Evolutionary conservation across 2,329 filamentous ascomycete genomes (phyloP).

Genomic region (Scytalidium lignicola): DNA sequence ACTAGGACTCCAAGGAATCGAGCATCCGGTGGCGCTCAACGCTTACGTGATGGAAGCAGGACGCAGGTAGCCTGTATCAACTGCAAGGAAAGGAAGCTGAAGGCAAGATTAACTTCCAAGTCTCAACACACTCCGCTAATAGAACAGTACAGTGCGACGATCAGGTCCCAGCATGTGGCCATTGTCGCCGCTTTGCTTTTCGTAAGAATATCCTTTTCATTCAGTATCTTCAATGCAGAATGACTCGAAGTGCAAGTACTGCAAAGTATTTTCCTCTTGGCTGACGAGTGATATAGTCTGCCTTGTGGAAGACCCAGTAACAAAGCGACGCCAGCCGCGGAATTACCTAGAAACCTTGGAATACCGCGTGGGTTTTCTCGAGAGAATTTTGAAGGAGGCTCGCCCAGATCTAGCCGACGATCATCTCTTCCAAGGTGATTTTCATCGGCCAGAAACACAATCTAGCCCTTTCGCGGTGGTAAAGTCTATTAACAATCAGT

Average conservation of each 20-base stretch:
- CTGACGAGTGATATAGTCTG: conserved; percentile 1
- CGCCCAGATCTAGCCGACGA: too few relatives aligned
- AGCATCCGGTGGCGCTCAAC: too few relatives aligned
- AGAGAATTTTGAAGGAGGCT: too few relatives aligned
- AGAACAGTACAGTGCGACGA: conserved; percentile 4
- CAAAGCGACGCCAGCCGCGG: conserved; percentile 3
- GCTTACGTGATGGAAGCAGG: neutral
- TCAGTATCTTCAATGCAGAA: too few relatives aligned
- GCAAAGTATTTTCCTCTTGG: neutral
- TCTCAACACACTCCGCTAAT: too few relatives aligned
- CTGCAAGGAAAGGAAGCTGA: conserved; percentile 5
- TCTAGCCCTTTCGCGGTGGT: too few relatives aligned
- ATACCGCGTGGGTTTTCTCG: conserved; percentile 1
- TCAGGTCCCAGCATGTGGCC: conserved; percentile 4
- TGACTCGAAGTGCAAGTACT: too few relatives aligned
- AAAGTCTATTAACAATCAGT: too few relatives aligned
- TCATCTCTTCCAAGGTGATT: neutral
- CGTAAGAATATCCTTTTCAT: too few relatives aligned
- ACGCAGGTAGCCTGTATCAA: conserved; percentile 1
- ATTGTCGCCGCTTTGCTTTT: conserved; percentile 2
- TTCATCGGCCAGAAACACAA: too few relatives aligned
- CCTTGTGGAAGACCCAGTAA: conserved; percentile 2
- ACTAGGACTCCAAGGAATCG: too few relatives aligned
- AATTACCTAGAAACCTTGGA: conserved; percentile 4
- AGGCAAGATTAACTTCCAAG: neutral